These are phyloP conservation scores for Ichthyophthirius multifiliis DNA, from an alignment of 169 alveolate species.

Conservation along the genomic window DNA sequence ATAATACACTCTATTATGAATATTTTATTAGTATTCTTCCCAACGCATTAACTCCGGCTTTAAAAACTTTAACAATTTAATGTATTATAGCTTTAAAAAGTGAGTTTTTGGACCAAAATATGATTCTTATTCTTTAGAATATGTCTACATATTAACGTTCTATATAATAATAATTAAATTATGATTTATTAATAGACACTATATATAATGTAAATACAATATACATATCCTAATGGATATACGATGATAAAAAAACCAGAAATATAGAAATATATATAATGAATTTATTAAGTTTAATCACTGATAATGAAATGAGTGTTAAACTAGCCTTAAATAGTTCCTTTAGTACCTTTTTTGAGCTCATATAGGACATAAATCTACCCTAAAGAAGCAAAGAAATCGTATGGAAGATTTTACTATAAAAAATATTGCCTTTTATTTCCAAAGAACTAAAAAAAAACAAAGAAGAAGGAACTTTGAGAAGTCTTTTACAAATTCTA, in stretches of 20 bases:
- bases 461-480: not conserved
- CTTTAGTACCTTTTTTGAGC: not conserved
- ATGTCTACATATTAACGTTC: not conserved
- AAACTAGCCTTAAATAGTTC: not conserved
- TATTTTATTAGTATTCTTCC: not conserved
- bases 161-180: not conserved
- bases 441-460: not conserved
- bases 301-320: constrained; percentile 2
- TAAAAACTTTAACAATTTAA: not conserved
- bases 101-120: not conserved
- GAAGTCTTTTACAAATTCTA: not conserved
- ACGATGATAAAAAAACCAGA: not conserved
- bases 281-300: not conserved
- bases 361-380: not conserved
- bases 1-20: not conserved
- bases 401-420: not conserved
- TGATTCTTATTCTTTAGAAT: not conserved
- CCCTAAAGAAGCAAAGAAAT: not conserved
- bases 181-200: not conserved
- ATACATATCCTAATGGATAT: not conserved
- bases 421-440: not conserved
- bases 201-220: not conserved
- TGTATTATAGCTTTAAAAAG: not conserved
- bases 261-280: not conserved
- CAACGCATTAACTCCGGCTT: not conserved